Percentiles rank a stretch among this genome's conserved stretches.
Conservation (phyloP, 345 rosid genomes). For the Eucalyptus sp. region DNA sequence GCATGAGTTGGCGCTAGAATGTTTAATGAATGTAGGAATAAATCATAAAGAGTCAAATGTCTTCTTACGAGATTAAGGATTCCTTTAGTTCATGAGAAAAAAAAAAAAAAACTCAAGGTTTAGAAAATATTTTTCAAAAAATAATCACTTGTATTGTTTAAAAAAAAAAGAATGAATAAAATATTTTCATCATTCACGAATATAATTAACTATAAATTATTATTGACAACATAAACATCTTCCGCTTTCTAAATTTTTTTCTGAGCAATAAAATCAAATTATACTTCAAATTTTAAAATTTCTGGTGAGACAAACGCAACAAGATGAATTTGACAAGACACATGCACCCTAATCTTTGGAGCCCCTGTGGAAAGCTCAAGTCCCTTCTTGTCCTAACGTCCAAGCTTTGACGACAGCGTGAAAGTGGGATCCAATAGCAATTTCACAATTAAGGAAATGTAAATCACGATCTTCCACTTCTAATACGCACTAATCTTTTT, state of each 20-base stretch:
- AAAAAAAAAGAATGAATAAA: no score
- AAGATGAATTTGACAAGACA: background rate
- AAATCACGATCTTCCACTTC: background rate
- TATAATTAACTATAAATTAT: rapidly evolving
- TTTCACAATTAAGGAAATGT: background rate
- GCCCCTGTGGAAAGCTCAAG: rapidly evolving
- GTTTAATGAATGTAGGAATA: background rate
- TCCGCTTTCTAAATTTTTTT: rapidly evolving
- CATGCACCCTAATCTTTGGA: background rate
- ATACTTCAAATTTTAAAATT: no score
- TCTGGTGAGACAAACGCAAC: rapidly evolving
- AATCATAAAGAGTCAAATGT: rapidly evolving
- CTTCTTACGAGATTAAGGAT: rapidly evolving
- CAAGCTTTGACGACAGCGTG: rapidly evolving
- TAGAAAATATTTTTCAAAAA: no score
- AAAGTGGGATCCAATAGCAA: background rate
- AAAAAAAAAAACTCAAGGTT: no score
- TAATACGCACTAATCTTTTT: background rate
- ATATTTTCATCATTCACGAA: rapidly evolving
- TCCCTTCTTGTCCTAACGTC: background rate
- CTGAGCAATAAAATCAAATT: no score
- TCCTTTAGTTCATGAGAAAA: no score
- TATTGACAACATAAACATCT: rapidly evolving
- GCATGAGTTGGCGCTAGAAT: background rate
- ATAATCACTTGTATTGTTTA: rapidly evolving